Evolutionary conservation across 2,329 filamentous ascomycete genomes (phyloP).

Genomic region (Magnaporthiopsis poae): DNA sequence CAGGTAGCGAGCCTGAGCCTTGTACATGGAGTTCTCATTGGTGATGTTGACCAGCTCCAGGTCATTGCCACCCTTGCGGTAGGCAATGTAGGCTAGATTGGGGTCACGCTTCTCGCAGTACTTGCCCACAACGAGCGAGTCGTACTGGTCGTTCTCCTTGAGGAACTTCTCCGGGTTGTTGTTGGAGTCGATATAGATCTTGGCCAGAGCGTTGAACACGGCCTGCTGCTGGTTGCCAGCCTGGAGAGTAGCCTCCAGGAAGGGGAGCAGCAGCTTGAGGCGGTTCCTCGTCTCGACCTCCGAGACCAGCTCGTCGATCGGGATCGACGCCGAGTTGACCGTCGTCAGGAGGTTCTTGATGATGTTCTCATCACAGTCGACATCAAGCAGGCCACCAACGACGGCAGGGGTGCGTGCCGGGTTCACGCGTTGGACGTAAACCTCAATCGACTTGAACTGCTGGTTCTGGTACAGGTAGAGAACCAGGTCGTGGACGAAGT

Average conservation of each 20-base stretch:
- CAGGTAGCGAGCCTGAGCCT: constrained; percentile 90
- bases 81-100: constrained; percentile 88
- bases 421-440: constrained; percentile 96
- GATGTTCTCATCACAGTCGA: constrained; percentile 91
- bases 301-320: constrained; percentile 83
- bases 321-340: constrained; percentile 74
- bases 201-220: constrained; percentile 91
- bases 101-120: constrained; percentile 99
- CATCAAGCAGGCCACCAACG: constrained; percentile 84
- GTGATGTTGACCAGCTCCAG: constrained; percentile 94
- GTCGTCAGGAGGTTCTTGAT: constrained; percentile 86
- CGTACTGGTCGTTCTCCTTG: constrained; percentile 94
- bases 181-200: constrained; percentile 99
- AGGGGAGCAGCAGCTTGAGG: constrained; percentile 87
- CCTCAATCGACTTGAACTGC: constrained; percentile 96
- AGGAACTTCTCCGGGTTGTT: constrained; percentile 96
- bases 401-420: constrained; percentile 83
- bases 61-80: constrained; percentile 93
- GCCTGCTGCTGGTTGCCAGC: constrained; percentile 91
- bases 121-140: constrained; percentile 83
- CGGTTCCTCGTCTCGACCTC: constrained; percentile 96
- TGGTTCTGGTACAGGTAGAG: constrained; percentile 98
- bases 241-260: constrained; percentile 84
- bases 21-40: constrained; percentile 99
- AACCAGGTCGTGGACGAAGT: constrained; percentile 94